Percentiles rank a stretch among this genome's conserved stretches.
Evolutionary conservation across 306 rosid species (phyloP).

Genomic region (Adenanthera pavonina): DNA sequence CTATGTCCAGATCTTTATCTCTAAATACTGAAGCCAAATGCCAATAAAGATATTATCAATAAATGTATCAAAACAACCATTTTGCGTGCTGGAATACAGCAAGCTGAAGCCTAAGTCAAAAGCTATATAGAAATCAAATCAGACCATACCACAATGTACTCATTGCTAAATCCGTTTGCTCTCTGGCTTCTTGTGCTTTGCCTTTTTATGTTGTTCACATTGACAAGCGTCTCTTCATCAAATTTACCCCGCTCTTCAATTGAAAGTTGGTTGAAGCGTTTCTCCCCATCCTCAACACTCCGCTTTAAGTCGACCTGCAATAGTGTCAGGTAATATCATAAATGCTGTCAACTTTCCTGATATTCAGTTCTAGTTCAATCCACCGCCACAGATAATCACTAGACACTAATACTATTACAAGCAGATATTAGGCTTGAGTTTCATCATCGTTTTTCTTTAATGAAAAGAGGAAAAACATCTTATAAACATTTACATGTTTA

Average conservation of each 20-base stretch:
- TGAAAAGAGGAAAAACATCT: background rate
- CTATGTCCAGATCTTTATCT: background rate
- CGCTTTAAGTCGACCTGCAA: conserved; percentile 78
- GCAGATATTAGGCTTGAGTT: background rate
- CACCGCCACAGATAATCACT: conserved; percentile 17
- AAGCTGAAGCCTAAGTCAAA: conserved; percentile 9
- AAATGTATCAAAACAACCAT: conserved; percentile 20
- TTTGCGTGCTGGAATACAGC: conserved; percentile 27
- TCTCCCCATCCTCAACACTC: conserved; percentile 90
- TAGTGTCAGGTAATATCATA: conserved; percentile 39
- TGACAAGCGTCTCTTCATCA: conserved; percentile 95
- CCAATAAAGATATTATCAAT: conserved; percentile 1
- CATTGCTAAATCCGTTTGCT: conserved; percentile 89
- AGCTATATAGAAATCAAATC: conserved; percentile 23
- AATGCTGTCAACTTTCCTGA: conserved; percentile 21
- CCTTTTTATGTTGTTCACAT: conserved; percentile 85
- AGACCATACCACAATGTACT: conserved; percentile 88
- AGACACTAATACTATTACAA: background rate
- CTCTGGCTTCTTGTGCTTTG: conserved; percentile 77
- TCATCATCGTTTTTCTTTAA: background rate
- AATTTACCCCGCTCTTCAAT: conserved; percentile 98
- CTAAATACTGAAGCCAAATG: conserved; percentile 18
- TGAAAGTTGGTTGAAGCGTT: conserved; percentile 91
- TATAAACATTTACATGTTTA: background rate
- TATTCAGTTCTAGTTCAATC: conserved; percentile 21